phyloP scores from a whole-genome alignment of 176 grass and related monocot species.

The Eragrostis nindensis region DNA sequence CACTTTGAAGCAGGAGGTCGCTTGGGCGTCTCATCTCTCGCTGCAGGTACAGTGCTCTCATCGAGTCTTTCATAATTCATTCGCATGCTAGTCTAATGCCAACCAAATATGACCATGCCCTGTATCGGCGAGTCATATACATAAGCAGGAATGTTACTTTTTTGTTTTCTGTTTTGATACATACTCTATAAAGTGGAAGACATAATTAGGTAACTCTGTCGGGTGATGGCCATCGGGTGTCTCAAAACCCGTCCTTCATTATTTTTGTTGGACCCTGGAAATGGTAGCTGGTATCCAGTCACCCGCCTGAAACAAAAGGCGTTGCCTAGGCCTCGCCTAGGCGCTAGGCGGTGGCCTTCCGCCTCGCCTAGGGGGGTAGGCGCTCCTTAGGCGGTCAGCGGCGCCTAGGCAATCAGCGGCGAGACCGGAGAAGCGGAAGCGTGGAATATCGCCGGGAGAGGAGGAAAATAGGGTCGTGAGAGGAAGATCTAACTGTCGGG shows the following conservation, averaged over 20 bases:
- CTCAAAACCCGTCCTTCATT: not conserved
- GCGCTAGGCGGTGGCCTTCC: no score
- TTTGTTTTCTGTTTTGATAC: not conserved
- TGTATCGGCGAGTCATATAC: not conserved
- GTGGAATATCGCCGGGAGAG: no score
- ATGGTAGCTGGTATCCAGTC: no score
- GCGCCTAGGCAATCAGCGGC: no score
- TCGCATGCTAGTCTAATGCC: not conserved
- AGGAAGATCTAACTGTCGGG: no score
- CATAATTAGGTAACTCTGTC: not conserved
- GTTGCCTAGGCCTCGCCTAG: no score
- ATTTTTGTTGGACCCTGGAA: not conserved
- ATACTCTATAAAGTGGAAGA: not conserved
- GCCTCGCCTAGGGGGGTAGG: no score
- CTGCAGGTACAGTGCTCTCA: constrained; percentile 63
- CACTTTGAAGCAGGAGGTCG: constrained; percentile 91
- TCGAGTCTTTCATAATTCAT: not conserved
- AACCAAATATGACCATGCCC: not conserved
- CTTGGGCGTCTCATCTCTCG: constrained; percentile 95
- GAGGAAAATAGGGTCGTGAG: no score
- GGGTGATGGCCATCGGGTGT: not conserved
- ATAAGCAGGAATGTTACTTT: no score
- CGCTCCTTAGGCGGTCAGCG: no score
- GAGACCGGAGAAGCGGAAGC: no score
- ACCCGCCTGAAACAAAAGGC: no score